Conservation (phyloP, 2,329 filamentous ascomycete genomes). For the Emergomyces orientalis region DNA sequence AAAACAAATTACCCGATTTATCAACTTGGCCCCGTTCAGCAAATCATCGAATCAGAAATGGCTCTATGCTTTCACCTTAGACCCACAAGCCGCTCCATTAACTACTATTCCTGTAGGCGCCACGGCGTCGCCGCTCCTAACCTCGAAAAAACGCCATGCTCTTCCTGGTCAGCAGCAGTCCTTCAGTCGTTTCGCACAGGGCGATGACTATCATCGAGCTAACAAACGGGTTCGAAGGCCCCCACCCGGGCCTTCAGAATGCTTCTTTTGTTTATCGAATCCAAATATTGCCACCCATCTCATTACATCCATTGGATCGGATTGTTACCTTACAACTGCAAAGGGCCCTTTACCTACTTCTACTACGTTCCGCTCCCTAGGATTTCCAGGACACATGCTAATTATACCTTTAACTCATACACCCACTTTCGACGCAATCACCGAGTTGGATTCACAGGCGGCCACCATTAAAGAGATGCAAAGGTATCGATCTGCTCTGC, state of each 20-base stretch:
- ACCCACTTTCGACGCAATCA: slow-evolving; percentile 62
- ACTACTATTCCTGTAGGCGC: slow-evolving; percentile 57
- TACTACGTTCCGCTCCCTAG: slow-evolving; percentile 60
- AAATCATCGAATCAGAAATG: slow-evolving; percentile 64
- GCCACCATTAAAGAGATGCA: slow-evolving; percentile 72
- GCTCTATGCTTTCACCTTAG: slow-evolving; percentile 56
- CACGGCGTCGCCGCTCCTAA: slow-evolving; percentile 59
- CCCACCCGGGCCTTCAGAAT: slow-evolving; percentile 59
- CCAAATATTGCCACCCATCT: slow-evolving; percentile 75
- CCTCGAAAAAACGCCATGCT: slow-evolving; percentile 50
- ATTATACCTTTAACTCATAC: slow-evolving; percentile 82
- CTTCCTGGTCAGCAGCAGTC: slow-evolving; percentile 29
- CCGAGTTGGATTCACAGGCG: slow-evolving; percentile 45
- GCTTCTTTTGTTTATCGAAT: slow-evolving; percentile 94
- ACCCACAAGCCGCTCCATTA: slow-evolving; percentile 51
- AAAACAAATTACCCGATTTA: slow-evolving; percentile 69
- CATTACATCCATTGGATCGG: slow-evolving; percentile 77
- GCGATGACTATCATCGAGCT: slow-evolving; percentile 30
- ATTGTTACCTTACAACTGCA: slow-evolving; percentile 80
- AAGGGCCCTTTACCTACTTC: slow-evolving; percentile 76
- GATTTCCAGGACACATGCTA: slow-evolving; percentile 76
- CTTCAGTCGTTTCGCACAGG: slow-evolving; percentile 31
- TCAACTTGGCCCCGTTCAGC: slow-evolving; percentile 72
- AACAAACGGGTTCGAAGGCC: slow-evolving; percentile 40
- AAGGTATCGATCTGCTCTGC: slow-evolving; percentile 65